phyloP scores from a whole-genome alignment of 148 eudicot species.

The Camellia japonica region DNA sequence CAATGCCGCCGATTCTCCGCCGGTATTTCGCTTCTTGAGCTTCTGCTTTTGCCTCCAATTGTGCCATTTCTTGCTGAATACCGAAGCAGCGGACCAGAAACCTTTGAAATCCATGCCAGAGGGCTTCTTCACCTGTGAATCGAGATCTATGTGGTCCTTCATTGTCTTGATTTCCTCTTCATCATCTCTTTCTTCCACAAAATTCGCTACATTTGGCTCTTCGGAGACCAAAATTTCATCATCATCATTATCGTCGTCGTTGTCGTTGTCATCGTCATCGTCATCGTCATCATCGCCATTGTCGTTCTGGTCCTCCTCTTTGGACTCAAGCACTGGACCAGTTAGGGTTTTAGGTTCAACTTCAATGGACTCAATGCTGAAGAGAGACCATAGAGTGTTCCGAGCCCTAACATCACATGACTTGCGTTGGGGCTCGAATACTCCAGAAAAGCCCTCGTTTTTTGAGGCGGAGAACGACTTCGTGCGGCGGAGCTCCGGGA shows the following conservation, averaged over 20 bases:
- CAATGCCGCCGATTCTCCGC: slow-evolving; percentile 28
- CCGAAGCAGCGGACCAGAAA: slow-evolving; percentile 89
- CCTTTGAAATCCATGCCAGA: slow-evolving; percentile 49
- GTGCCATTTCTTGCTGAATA: slow-evolving; percentile 77
- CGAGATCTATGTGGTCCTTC: slow-evolving; percentile 79
- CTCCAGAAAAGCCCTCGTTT: slow-evolving; percentile 39
- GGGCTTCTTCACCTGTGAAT: slow-evolving; percentile 58
- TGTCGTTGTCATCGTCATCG: slow-evolving; percentile 18
- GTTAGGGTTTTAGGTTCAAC: slow-evolving; percentile 13
- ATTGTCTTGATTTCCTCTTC: slow-evolving; percentile 49
- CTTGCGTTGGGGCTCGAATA: slow-evolving; percentile 49
- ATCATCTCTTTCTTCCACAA: slow-evolving; percentile 13
- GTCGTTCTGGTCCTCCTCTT: slow-evolving; percentile 28
- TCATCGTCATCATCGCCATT: slow-evolving; percentile 14
- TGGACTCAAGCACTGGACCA: slow-evolving; percentile 17
- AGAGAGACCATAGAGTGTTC: slow-evolving; percentile 43
- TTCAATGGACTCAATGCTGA: slow-evolving; percentile 23
- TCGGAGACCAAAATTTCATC: slow-evolving; percentile 24
- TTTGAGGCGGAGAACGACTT: slow-evolving; percentile 80
- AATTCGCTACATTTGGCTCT: slow-evolving; percentile 20
- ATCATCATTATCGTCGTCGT: slow-evolving; percentile 22
- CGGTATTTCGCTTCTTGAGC: slow-evolving; percentile 48
- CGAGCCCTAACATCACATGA: slow-evolving; percentile 61
- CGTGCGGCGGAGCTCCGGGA: slow-evolving; percentile 73
- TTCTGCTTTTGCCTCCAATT: slow-evolving; percentile 65